phyloP scores from a whole-genome alignment of 2,329 filamentous ascomycete species.

The Trichoderma brevicompactum region DNA sequence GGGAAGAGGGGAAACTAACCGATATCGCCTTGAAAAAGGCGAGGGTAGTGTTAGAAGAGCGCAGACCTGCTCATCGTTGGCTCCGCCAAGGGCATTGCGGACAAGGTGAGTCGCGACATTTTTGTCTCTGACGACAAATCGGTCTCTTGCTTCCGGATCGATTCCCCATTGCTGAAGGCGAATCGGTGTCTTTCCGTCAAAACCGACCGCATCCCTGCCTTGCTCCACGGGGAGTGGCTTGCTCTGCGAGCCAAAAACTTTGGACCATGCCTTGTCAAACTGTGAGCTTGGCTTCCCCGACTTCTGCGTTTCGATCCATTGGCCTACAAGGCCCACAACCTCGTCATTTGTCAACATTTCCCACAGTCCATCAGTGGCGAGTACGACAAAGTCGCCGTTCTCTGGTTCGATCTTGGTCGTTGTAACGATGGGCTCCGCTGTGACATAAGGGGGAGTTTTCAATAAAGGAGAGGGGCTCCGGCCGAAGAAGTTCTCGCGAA shows the following conservation, averaged over 20 bases:
- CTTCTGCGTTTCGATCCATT: constrained; percentile 87
- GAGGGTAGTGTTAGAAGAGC: constrained; percentile 88
- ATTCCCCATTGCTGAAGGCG: constrained; percentile 91
- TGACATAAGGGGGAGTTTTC: constrained; percentile 94
- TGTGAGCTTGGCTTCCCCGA: constrained; percentile 60
- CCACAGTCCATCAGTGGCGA: constrained; percentile 97
- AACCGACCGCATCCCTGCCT: constrained; percentile 47
- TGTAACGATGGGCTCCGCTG: constrained; percentile 91
- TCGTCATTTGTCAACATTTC: constrained; percentile 99
- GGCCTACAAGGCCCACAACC: constrained; percentile 92
- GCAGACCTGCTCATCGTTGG: constrained; percentile 90
- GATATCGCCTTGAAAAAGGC: constrained; percentile 88
- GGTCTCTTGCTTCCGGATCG: constrained; percentile 69
- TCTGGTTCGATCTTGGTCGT: constrained; percentile 89
- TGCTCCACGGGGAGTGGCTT: constrained; percentile 77
- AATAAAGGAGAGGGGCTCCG: constrained; percentile 75
- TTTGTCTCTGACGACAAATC: constrained; percentile 94
- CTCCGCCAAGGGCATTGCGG: constrained; percentile 90
- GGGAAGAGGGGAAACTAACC: constrained; percentile 54
- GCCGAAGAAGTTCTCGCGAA: constrained; percentile 87
- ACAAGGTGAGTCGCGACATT: constrained; percentile 96
- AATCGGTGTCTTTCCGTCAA: constrained; percentile 79
- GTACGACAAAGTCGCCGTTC: constrained; percentile 91
- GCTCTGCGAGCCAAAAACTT: constrained; percentile 57
- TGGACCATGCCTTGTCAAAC: constrained; percentile 71